These are phyloP conservation scores for Crucihimalaya himalaica DNA, from an alignment of 345 rosid genomes.

Conservation along the genomic window DNA sequence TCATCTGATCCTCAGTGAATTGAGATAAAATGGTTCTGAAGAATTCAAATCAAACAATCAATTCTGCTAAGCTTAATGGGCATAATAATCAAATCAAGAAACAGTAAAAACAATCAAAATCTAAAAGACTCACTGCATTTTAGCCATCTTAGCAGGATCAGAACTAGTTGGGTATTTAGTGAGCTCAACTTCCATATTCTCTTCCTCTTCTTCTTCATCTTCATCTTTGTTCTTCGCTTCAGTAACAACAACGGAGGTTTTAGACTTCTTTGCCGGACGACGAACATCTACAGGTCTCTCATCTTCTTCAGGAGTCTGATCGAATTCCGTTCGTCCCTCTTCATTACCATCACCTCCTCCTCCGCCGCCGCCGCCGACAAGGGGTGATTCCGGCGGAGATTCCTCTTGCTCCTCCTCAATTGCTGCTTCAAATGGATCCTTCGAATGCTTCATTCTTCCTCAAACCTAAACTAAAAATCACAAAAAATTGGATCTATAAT, in stretches of 20 bases:
- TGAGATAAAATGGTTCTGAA: constrained; percentile 75
- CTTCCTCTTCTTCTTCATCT: constrained; percentile 87
- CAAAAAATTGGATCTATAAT: neutral
- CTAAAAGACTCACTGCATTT: constrained; percentile 69
- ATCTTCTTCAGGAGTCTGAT: constrained; percentile 43
- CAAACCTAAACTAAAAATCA: constrained; percentile 9
- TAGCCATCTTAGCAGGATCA: constrained; percentile 84
- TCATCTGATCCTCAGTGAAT: constrained; percentile 83
- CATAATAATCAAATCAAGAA: neutral
- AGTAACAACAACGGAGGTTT: constrained; percentile 26
- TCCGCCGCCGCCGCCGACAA: constrained; percentile 47
- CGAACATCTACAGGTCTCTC: constrained; percentile 29
- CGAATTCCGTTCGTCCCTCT: constrained; percentile 23
- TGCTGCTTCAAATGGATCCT: constrained; percentile 95
- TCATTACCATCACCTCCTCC: constrained; percentile 33
- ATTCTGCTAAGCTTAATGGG: neutral
- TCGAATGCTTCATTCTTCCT: constrained; percentile 66
- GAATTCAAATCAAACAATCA: constrained; percentile 10
- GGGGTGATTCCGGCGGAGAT: constrained; percentile 63
- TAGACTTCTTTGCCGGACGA: constrained; percentile 30
- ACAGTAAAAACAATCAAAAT: neutral
- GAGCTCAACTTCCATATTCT: constrained; percentile 86
- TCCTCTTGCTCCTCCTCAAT: constrained; percentile 78
- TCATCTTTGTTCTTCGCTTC: constrained; percentile 57
- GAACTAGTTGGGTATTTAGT: constrained; percentile 66